Evolutionary conservation across 2,329 filamentous ascomycete species (phyloP).

Genomic region (Ceratocystis diversiconidia): DNA sequence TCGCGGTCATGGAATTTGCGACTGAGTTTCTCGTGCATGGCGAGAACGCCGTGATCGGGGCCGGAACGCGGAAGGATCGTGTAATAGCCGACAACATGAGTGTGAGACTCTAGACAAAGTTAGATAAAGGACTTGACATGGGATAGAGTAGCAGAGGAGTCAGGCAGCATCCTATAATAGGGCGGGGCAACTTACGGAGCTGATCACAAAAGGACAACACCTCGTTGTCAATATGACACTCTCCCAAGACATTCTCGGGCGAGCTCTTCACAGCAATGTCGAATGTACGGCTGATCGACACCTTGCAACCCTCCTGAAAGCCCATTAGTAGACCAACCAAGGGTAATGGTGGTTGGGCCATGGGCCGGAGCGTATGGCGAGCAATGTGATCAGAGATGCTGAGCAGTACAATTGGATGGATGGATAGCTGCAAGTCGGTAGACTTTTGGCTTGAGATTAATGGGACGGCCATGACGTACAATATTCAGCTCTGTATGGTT

Average conservation of each 20-base stretch:
- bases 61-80: constrained; percentile 60
- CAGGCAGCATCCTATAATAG: background rate
- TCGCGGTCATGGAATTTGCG: constrained; percentile 66
- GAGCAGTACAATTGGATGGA: constrained; percentile 89
- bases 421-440: constrained; percentile 63
- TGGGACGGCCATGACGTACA: background rate
- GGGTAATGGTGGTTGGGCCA: constrained; percentile 48
- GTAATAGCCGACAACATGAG: constrained; percentile 89
- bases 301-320: constrained; percentile 76
- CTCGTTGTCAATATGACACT: constrained; percentile 1
- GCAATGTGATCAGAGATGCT: constrained; percentile 96
- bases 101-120: constrained; percentile 58
- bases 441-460: constrained; percentile 52
- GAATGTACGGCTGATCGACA: constrained; percentile 87
- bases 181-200: background rate
- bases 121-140: background rate
- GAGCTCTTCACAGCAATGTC: constrained; percentile 49
- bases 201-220: constrained; percentile 8
- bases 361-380: constrained; percentile 58
- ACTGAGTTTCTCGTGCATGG: constrained; percentile 66
- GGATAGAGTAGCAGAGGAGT: background rate
- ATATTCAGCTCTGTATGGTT: background rate
- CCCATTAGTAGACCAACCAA: constrained; percentile 80
- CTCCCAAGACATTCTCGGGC: constrained; percentile 34
- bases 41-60: constrained; percentile 52